phyloP scores from a whole-genome alignment of 164 flowering plant genomes.

The Chimonanthus praecox region DNA sequence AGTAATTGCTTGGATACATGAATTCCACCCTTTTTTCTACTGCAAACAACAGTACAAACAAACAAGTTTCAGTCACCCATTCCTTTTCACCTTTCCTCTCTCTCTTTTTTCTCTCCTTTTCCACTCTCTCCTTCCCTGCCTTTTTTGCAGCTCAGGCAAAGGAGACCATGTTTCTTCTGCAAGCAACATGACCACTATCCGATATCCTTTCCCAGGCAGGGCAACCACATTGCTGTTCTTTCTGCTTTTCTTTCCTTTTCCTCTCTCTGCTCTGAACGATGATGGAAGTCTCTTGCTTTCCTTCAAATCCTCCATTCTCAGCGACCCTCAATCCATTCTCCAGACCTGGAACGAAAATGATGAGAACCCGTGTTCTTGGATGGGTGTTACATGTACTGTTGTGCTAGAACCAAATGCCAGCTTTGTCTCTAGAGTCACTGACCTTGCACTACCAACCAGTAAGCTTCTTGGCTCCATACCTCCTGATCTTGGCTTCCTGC shows the following conservation, averaged over 20 bases:
- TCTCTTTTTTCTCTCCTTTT: not conserved
- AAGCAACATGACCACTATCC: not conserved
- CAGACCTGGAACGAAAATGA: slow-evolving; percentile 50
- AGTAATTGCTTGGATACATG: too few relatives aligned
- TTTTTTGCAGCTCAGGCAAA: not conserved
- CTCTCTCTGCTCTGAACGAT: slow-evolving; percentile 22
- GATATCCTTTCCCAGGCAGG: not conserved
- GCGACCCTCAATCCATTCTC: slow-evolving; percentile 49
- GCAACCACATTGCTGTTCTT: not conserved
- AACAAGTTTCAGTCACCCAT: not conserved
- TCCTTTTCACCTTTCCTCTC: not conserved
- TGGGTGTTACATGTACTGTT: slow-evolving; percentile 47
- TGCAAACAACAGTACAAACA: too few relatives aligned
- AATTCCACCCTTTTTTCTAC: too few relatives aligned
- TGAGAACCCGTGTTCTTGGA: slow-evolving; percentile 73
- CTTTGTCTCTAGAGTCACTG: slow-evolving; percentile 30
- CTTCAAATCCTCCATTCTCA: slow-evolving; percentile 53
- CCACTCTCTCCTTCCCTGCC: too few relatives aligned
- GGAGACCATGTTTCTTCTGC: not conserved
- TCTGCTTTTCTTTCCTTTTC: not conserved
- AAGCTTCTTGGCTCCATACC: slow-evolving; percentile 68
- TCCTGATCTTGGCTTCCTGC: slow-evolving; percentile 42
- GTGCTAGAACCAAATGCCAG: not conserved
- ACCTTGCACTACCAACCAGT: slow-evolving; percentile 45
- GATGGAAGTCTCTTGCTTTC: slow-evolving; percentile 67